Evolutionary conservation across 345 rosid genomes (phyloP), one percentile per base, ranked within the genome.

Genomic region (Sapria himalayana): DNA sequence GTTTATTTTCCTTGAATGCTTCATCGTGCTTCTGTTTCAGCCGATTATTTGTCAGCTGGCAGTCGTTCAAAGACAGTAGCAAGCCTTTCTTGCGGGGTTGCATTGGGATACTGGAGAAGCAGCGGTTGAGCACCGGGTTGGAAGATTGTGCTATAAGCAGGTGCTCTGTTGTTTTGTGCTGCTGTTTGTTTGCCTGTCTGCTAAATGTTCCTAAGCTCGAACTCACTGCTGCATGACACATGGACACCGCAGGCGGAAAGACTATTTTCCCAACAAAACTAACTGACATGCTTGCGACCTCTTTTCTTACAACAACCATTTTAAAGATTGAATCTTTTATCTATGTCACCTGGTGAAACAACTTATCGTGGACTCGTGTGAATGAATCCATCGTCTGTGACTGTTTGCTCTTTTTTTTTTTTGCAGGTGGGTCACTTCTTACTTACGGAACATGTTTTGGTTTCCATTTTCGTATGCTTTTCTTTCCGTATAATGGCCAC

Each of bases 1-100:
- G 10, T 9, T 3, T 36, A 15, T 13, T 8, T 38, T 24, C 15
- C 39, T 36, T 17, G 25, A 47, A 29, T 46, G 56, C 37, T 36
- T 21, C 31, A 41, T 25, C 25, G 38, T 52, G 6, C 48, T 55
- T 49, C 42, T 34, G 15, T 44, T 56, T 50, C 64, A 89, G 99
- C 64, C 99, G 95, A 39, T 61, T 89, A 67, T 89, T 89, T 61
- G 99, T 89, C 31, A 89, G 95, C 10, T 89, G 99, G 99, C 82
- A 84, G 79, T 79, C 79, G 53, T 66, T 66, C 16, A 78, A 71
- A 57, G 77, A 73, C 59, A 92, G 92, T 46, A 70, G 76, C 8
- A 95, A 84, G 72, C 95, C 95, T 73, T 79, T 75, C 17, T 52
- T 89, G 61, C 95, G 99, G 55, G 99, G 99, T 48, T 89, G 99